phyloP scores from a whole-genome alignment of 208 protist species.

The Eutreptiella sp. region DNA sequence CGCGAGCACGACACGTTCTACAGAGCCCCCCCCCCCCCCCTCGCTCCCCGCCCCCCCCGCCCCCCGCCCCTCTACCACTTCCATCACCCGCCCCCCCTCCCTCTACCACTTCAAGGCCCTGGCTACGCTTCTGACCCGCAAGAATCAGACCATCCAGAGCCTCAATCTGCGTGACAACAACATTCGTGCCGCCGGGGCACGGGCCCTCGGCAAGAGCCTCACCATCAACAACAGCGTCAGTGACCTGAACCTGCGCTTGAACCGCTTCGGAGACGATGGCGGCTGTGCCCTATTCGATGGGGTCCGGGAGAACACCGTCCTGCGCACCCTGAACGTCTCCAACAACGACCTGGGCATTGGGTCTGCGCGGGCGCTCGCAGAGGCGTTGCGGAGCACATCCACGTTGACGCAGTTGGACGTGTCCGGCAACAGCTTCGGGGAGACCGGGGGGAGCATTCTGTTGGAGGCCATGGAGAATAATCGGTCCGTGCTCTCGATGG shows the following conservation, averaged over 20 bases:
- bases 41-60: no score
- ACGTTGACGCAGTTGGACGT: slow-evolving; percentile 55
- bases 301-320: slow-evolving; percentile 44
- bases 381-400: slow-evolving; percentile 44
- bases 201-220: slow-evolving; percentile 56
- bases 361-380: slow-evolving; percentile 45
- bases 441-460: slow-evolving; percentile 41
- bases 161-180: slow-evolving; percentile 67
- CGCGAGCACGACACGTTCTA: no score
- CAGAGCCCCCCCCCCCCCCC: no score
- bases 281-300: slow-evolving; percentile 47
- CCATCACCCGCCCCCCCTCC: no score
- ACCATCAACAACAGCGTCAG: slow-evolving; percentile 62
- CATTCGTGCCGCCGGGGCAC: slow-evolving; percentile 50
- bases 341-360: slow-evolving; percentile 58
- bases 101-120: no score
- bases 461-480: slow-evolving; percentile 47
- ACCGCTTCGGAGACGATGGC: slow-evolving; percentile 63
- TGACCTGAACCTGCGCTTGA: slow-evolving; percentile 61
- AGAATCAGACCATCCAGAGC: slow-evolving; percentile 53
- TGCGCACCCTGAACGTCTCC: slow-evolving; percentile 56
- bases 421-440: slow-evolving; percentile 49
- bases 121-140: slow-evolving; percentile 54
- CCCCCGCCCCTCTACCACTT: no score
- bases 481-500: slow-evolving; percentile 51